These are phyloP conservation scores for Globisporangium acanthophoron DNA, from an alignment of 352 stramenopile species.

Conservation along the genomic window DNA sequence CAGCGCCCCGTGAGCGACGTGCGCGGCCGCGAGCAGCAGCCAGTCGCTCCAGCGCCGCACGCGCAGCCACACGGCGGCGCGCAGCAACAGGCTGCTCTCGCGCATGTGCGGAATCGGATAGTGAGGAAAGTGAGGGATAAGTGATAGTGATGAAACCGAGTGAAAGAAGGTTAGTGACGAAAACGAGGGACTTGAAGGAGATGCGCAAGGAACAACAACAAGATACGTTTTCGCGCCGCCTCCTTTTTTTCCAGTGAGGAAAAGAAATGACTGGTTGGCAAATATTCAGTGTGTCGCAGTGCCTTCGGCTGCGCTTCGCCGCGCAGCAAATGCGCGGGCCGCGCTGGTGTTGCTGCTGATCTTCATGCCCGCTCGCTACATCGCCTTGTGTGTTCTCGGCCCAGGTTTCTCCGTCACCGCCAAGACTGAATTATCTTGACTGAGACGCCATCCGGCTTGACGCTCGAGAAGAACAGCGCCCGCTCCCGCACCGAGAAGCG, in stretches of 20 bases:
- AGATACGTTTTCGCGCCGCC: background rate
- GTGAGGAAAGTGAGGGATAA: background rate
- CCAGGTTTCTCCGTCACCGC: no score
- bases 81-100: constrained; percentile 9
- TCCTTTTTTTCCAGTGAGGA: no score
- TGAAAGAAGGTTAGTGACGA: no score
- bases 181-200: background rate
- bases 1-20: constrained; percentile 29
- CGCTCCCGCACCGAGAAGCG: background rate
- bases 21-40: constrained; percentile 17
- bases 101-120: background rate
- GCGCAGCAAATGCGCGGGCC: no score
- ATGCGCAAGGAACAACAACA: background rate
- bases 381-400: no score
- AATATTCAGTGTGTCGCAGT: background rate
- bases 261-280: background rate
- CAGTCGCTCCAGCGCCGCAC: constrained; percentile 46
- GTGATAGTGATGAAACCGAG: background rate
- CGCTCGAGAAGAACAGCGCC: no score
- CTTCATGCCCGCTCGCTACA: no score
- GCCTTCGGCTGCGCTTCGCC: background rate
- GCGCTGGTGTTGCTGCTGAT: no score
- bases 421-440: no score
- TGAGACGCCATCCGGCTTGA: no score
- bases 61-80: constrained; percentile 29